A percentile compares a stretch with the other conserved stretches of the same genome.
These are phyloP conservation scores for Gastrolobium bilobum DNA, from an alignment of 306 rosid genomes.

Conservation along the genomic window DNA sequence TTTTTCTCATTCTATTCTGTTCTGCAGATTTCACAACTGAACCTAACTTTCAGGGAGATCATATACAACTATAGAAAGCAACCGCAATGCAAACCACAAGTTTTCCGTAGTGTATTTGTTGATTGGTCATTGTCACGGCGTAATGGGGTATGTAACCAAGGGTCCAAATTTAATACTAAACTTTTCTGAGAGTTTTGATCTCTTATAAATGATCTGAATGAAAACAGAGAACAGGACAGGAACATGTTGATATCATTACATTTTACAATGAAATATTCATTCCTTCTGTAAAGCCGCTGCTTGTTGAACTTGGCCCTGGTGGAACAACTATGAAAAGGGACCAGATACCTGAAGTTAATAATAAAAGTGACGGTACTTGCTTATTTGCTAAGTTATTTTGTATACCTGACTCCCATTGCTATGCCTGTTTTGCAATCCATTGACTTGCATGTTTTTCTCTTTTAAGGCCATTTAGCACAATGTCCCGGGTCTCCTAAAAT, in stretches of 20 bases:
- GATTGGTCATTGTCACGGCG: constrained; percentile 81
- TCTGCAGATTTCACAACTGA: constrained; percentile 91
- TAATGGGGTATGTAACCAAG: constrained; percentile 67
- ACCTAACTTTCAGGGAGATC: constrained; percentile 88
- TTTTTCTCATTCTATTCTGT: constrained; percentile 49
- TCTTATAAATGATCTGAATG: constrained; percentile 53
- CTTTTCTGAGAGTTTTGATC: constrained; percentile 44
- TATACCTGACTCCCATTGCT: constrained; percentile 14
- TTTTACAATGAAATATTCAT: constrained; percentile 91
- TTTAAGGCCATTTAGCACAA: constrained; percentile 64
- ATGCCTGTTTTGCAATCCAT: constrained; percentile 36
- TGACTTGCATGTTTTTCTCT: constrained; percentile 43
- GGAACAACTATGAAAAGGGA: constrained; percentile 64
- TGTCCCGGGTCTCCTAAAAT: constrained; percentile 96
- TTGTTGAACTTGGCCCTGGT: constrained; percentile 92
- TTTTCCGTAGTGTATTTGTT: constrained; percentile 92
- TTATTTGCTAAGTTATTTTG: constrained; percentile 29
- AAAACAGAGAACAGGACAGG: constrained; percentile 79
- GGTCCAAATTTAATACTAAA: constrained; percentile 24
- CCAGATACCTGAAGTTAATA: constrained; percentile 72
- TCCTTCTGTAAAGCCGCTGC: constrained; percentile 86
- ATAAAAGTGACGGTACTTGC: constrained; percentile 70
- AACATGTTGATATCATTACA: constrained; percentile 89
- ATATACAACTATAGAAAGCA: constrained; percentile 92
- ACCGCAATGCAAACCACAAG: constrained; percentile 91